Evolutionary conservation across 2,329 filamentous ascomycete species (phyloP), one percentile per base, ranked within the genome.

Genomic region (Botrytis paeoniae): DNA sequence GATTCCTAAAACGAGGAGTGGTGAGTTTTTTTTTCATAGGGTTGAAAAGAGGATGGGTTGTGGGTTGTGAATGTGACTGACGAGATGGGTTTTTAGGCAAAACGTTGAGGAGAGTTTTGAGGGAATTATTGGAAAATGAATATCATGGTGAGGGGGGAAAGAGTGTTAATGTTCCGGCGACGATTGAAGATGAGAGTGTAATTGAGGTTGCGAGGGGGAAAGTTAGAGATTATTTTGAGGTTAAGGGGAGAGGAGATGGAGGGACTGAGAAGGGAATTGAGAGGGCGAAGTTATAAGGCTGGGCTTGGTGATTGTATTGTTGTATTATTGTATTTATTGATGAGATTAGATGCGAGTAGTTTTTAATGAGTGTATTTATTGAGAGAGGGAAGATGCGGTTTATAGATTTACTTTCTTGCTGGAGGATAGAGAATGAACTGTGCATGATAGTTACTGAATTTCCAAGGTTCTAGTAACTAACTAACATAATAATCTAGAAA

Each of bases 111-210:
- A 86, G 95, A 37, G 93, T 97, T 45, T 83, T 98, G 81, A 86
- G 93, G 45, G 93, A 97, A 83, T 83, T 98, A 76, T 83, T 97
- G 25, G 95, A 98, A 84, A 93, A 97, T 80, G 94, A 93, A 97
- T 80, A 94, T 89, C 0, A 89, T 91, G 8, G 92, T 14, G 89
- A 93, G 69, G 94, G 93, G 60, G 89, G 90, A 82, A 84, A 79
- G 54, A 91, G 89, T 81, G 91, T 97, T 1, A 86, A 86, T 75
- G 89, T 95, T 63, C 95, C 95, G 14, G 92, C 92, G 39, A 97
- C 94, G 5, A 92, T 98, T 64, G 95, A 97, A 83, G 95, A 98
- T 83, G 84, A 84, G 1, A 86, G 87, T 41, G 93, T 92, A 14
- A 89, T 98, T 12, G 89, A 91, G 32, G 89, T 93, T 72, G 94